Percentiles rank a stretch among this genome's conserved stretches.
Evolutionary conservation across 768 basidiomycete genomes (phyloP).

Genomic region (Neoboletus magnificus): DNA sequence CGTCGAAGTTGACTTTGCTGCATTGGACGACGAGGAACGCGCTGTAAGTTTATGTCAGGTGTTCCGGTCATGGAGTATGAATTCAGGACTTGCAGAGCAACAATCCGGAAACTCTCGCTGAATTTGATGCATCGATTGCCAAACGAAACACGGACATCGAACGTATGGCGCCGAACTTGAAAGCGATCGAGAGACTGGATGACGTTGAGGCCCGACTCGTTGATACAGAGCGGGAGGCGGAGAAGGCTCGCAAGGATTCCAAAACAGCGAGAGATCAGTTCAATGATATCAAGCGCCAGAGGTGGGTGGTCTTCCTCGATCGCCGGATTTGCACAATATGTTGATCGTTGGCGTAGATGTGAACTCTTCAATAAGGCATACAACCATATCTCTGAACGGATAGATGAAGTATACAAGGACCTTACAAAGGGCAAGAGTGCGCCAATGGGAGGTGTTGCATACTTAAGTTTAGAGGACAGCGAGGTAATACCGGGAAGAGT

Average conservation of each 20-base stretch:
- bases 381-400: conserved; percentile 91
- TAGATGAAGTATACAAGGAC: conserved; percentile 96
- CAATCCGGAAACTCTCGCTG: conserved; percentile 58
- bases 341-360: conserved; percentile 36
- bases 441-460: conserved; percentile 95
- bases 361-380: conserved; percentile 96
- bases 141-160: conserved; percentile 81
- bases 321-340: neutral
- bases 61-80: neutral
- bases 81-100: conserved; percentile 44
- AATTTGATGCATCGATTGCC: conserved; percentile 69
- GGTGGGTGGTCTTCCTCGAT: conserved; percentile 43
- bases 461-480: conserved; percentile 91
- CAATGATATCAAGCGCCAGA: conserved; percentile 77
- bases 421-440: conserved; percentile 93
- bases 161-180: conserved; percentile 93
- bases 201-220: conserved; percentile 81
- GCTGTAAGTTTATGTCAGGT: conserved; percentile 42
- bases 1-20: conserved; percentile 82
- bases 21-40: conserved; percentile 70
- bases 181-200: conserved; percentile 88
- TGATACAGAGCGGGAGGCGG: conserved; percentile 90
- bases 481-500: conserved; percentile 58
- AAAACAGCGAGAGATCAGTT: conserved; percentile 89
- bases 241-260: conserved; percentile 86